Percentiles rank a stretch among this genome's conserved stretches.
Evolutionary conservation across 805 yeast genomes (phyloP).

Genomic region (Tetrapisispora pingtungensis): DNA sequence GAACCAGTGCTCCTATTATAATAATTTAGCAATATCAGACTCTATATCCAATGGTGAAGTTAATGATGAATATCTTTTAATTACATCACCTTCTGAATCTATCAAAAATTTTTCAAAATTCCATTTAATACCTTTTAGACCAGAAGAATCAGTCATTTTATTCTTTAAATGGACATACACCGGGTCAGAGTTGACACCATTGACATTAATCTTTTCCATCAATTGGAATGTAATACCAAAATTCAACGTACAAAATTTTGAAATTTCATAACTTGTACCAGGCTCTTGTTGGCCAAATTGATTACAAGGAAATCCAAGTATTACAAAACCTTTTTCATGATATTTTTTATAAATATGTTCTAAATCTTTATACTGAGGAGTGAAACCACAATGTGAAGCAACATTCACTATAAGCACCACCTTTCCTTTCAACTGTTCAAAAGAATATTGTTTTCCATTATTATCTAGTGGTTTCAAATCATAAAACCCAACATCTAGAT

Average conservation of each 20-base stretch:
- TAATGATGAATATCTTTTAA: slow-evolving; percentile 52
- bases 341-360: slow-evolving; percentile 60
- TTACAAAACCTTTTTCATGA: slow-evolving; percentile 49
- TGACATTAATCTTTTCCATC: slow-evolving; percentile 78
- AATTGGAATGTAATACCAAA: slow-evolving; percentile 91
- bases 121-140: slow-evolving; percentile 68
- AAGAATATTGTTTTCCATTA: slow-evolving; percentile 48
- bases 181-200: slow-evolving; percentile 72
- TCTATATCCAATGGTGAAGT: slow-evolving; percentile 58
- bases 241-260: slow-evolving; percentile 61
- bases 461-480: slow-evolving; percentile 42
- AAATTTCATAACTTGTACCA: slow-evolving; percentile 57
- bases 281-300: slow-evolving; percentile 81
- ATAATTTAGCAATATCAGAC: slow-evolving; percentile 39
- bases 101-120: slow-evolving; percentile 66
- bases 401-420: slow-evolving; percentile 79
- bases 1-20: too few species aligned
- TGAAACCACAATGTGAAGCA: slow-evolving; percentile 75
- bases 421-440: slow-evolving; percentile 59
- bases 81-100: slow-evolving; percentile 45
- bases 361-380: slow-evolving; percentile 66
- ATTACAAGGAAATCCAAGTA: slow-evolving; percentile 85
- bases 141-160: slow-evolving; percentile 47
- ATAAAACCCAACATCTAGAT: slow-evolving; percentile 39
- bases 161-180: slow-evolving; percentile 70